Base-by-base conservation (phyloP, 1,139 yeast species). In the Chernovozyma aurita region DNA sequence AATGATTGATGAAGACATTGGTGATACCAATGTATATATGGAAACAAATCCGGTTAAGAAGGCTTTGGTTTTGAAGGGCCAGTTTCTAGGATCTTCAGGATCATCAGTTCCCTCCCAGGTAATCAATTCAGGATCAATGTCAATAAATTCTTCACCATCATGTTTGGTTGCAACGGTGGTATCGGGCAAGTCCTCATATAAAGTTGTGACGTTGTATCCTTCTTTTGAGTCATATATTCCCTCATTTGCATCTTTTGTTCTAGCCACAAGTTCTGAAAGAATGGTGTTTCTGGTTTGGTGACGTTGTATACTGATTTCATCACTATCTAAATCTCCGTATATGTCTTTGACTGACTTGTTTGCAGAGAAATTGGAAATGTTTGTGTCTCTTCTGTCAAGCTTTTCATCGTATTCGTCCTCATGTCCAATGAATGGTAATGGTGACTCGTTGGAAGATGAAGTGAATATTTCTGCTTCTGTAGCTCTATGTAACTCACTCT, bases 1-100 rank as follows among this genome's bases (percentile, higher is more conserved):
- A 18, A 65, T 55, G 52, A 69, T 69, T 7, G 72, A 64, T 13
- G 73, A 67, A 3, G 72, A 63, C 68, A 69, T 65, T 4, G 74
- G 74, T 7, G 73, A 65, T 14, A 68, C 67, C 36, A 69, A 54
- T 1, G 73, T 66, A 44, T 67, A 69, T 15, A 66, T 40, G 0
- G 73, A 65, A 1, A 67, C 73, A 43, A 66, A 53, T 3, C 51
- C 62, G 14, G 65, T 46, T 32, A 65, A 44, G 28, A 42, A 49
- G 7, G 53, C 44, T 42, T 69, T 69, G 14, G 49, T 55, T 7
- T 44, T 32, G 2, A 45, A 8, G 1, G 55, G 35, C 73, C 73
- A 69, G 45, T 69, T 68, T 33, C 67, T 46, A 3, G 74, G 74
- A 45, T 66, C 63, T 31, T 61, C 61, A 0, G 65, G 64, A 42